These are phyloP conservation scores for Termitomyces sp. DNA, from an alignment of 768 basidiomycete genomes.

Conservation along the genomic window DNA sequence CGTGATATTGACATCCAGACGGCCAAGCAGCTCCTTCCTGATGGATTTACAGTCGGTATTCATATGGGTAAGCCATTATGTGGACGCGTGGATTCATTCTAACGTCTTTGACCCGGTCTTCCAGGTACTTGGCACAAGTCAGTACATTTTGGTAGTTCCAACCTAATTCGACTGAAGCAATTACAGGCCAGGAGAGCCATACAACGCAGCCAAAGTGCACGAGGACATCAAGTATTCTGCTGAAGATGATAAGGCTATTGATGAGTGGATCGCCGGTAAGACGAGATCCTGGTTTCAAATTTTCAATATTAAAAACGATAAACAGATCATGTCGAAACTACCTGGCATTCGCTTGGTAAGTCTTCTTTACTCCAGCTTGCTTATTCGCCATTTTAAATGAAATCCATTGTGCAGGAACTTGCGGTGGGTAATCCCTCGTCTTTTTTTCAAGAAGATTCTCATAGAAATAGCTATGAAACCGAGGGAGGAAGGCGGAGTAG, in stretches of 20 bases:
- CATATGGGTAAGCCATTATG: constrained; percentile 49
- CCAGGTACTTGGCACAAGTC: constrained; percentile 50
- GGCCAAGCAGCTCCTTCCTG: constrained; percentile 54
- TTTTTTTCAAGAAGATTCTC: background rate
- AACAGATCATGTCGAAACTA: constrained; percentile 66
- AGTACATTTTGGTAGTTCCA: background rate
- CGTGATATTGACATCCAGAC: constrained; percentile 65
- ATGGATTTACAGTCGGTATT: constrained; percentile 61
- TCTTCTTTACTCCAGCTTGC: background rate
- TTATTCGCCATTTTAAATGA: background rate
- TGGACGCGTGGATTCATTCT: background rate
- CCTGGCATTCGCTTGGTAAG: constrained; percentile 66
- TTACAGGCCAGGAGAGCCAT: constrained; percentile 42
- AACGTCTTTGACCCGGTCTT: background rate
- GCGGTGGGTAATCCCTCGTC: constrained; percentile 26
- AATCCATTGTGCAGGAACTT: constrained; percentile 27
- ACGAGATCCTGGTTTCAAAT: background rate
- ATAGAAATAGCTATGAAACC: constrained; percentile 54
- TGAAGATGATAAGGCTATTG: constrained; percentile 69
- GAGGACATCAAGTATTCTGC: constrained; percentile 61
- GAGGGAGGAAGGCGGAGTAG: constrained; percentile 58
- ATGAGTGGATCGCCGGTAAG: constrained; percentile 56
- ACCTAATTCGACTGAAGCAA: background rate
- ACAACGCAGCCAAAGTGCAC: constrained; percentile 51
- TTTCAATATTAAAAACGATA: background rate